Evolutionary conservation across 768 basidiomycete genomes (phyloP).

Genomic region (Suillus americanus): DNA sequence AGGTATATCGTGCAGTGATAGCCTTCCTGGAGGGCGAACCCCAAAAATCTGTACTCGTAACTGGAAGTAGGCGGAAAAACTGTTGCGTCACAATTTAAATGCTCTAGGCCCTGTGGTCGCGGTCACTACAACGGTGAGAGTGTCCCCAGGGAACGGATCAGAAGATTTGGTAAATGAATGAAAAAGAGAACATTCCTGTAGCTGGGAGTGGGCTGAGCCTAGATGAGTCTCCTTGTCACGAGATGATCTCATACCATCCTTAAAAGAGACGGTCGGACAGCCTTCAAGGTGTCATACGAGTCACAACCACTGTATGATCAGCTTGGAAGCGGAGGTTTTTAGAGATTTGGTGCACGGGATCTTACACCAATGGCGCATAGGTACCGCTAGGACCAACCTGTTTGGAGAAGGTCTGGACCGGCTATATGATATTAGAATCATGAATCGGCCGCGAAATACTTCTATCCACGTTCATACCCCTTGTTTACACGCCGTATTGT

Average conservation of each 20-base stretch:
- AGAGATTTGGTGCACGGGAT: slow-evolving; percentile 1
- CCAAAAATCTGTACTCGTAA: neutral
- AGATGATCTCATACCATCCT: neutral
- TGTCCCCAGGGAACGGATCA: neutral
- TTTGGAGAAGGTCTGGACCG: slow-evolving; percentile 1
- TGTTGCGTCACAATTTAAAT: neutral
- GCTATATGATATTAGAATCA: neutral
- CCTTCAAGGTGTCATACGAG: neutral
- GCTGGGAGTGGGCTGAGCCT: neutral
- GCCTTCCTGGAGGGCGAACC: neutral
- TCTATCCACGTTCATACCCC: slow-evolving; percentile 1
- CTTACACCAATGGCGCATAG: neutral
- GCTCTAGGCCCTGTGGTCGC: neutral
- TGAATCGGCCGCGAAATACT: neutral
- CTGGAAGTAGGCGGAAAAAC: neutral
- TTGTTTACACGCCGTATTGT: slow-evolving; percentile 4
- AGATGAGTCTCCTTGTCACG: slow-evolving; percentile 1
- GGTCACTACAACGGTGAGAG: neutral
- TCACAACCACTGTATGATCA: neutral
- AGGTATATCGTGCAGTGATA: neutral
- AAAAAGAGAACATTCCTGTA: neutral
- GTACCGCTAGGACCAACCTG: neutral
- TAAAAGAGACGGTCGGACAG: neutral
- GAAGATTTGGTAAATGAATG: neutral
- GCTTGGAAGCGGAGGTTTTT: neutral